phyloP scores from a whole-genome alignment of 805 yeast species.

The Candida lessepsii region DNA sequence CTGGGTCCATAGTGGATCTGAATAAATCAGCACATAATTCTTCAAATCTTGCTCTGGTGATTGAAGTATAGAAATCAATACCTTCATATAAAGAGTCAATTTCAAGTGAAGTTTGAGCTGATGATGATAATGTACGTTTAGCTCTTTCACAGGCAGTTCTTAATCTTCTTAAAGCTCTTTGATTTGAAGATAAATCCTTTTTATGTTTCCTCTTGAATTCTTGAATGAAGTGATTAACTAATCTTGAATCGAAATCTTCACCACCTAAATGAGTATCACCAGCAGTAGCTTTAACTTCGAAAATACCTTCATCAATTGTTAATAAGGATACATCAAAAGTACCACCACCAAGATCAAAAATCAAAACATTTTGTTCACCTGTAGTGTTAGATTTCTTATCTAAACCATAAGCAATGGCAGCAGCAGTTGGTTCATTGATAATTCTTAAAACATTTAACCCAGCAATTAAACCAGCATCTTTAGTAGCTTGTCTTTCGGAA shows the following conservation, averaged over 20 bases:
- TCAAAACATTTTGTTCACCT: conserved; percentile 80
- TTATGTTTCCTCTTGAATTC: conserved; percentile 94
- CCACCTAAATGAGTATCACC: conserved; percentile 99
- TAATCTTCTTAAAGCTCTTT: conserved; percentile 86
- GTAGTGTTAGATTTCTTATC: conserved; percentile 52
- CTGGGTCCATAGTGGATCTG: conserved; percentile 94
- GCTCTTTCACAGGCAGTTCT: conserved; percentile 99
- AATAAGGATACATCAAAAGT: conserved; percentile 89
- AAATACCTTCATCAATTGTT: conserved; percentile 87
- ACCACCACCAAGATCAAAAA: conserved; percentile 97
- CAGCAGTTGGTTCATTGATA: conserved; percentile 46
- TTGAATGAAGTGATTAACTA: conserved; percentile 82
- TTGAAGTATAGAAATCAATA: conserved; percentile 90
- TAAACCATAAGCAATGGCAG: conserved; percentile 46
- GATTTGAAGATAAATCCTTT: conserved; percentile 77
- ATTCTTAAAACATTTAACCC: conserved; percentile 46
- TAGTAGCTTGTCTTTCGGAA: conserved; percentile 46
- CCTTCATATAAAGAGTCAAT: conserved; percentile 95
- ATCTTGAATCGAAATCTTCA: conserved; percentile 91
- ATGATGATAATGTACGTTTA: conserved; percentile 91
- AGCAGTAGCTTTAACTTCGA: conserved; percentile 89
- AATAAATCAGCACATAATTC: conserved; percentile 91
- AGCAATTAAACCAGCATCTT: conserved; percentile 46
- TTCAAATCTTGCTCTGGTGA: conserved; percentile 97
- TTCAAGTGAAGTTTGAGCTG: conserved; percentile 93